These are phyloP conservation scores for Melastoma malabathricum DNA, from an alignment of 345 rosid genomes.

Conservation along the genomic window DNA sequence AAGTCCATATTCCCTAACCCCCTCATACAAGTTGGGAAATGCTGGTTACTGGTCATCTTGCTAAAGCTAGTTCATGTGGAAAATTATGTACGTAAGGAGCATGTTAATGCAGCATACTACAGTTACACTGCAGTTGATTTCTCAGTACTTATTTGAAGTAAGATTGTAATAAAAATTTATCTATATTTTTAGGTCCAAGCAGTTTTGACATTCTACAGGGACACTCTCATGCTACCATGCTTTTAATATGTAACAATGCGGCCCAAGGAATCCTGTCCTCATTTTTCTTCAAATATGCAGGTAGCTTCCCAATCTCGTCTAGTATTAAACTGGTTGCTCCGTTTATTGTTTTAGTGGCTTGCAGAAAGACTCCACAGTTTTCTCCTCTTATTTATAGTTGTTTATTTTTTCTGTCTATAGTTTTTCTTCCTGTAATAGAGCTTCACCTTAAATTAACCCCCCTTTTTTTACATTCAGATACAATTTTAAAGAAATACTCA, in stretches of 20 bases:
- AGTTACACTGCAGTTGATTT: not conserved
- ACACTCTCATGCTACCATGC: constrained; percentile 61
- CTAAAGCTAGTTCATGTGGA: constrained; percentile 6
- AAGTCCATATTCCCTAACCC: too few species aligned
- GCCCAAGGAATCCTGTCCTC: constrained; percentile 32
- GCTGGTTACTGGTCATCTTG: constrained; percentile 8
- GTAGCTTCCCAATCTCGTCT: constrained; percentile 5
- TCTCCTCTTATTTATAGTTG: constrained; percentile 2
- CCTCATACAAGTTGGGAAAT: too few species aligned
- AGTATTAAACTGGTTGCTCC: not conserved
- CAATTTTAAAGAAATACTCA: constrained; percentile 30
- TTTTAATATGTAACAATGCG: constrained; percentile 44
- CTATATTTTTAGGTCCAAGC: constrained; percentile 48
- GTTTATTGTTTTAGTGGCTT: not conserved
- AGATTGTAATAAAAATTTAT: constrained; percentile 3
- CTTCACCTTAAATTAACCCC: constrained; percentile 3
- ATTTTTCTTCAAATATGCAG: constrained; percentile 34
- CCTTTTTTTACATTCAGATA: constrained; percentile 15
- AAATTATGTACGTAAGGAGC: too few species aligned
- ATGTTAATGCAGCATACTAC: too few species aligned
- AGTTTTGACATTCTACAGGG: constrained; percentile 85
- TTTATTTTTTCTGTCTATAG: not conserved
- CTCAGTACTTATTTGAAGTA: too few species aligned
- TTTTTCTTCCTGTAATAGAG: not conserved
- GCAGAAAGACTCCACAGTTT: not conserved